phyloP scores from a whole-genome alignment of 1,284 basidiomycete species.

The Heterobasidion parviporum region DNA sequence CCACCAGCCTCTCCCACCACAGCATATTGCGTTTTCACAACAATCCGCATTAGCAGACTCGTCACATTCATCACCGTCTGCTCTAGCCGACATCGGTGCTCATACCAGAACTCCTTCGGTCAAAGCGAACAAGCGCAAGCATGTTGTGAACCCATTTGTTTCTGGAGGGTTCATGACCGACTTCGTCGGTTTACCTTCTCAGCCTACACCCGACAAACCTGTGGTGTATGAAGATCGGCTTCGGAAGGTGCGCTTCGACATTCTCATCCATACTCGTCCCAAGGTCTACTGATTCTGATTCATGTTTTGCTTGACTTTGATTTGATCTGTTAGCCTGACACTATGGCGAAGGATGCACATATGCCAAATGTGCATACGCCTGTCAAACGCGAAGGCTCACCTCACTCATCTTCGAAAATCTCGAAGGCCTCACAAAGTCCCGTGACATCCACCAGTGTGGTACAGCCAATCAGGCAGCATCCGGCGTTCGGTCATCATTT shows the following conservation, averaged over 20 bases:
- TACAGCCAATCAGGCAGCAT: no score
- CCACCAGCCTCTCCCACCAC: not conserved
- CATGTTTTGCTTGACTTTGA: not conserved
- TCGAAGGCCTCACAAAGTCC: not conserved
- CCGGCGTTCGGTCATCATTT: no score
- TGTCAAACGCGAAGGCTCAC: not conserved
- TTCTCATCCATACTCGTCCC: not conserved
- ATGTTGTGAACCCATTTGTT: slow-evolving; percentile 35
- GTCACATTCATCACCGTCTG: not conserved
- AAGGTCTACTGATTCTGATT: not conserved
- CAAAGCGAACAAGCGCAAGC: slow-evolving; percentile 14
- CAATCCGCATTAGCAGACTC: not conserved
- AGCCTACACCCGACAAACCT: slow-evolving; percentile 12
- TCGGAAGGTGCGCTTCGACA: not conserved
- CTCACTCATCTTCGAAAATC: not conserved
- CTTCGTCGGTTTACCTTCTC: slow-evolving; percentile 26
- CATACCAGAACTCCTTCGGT: not conserved
- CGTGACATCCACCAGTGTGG: not conserved
- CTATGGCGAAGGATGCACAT: not conserved
- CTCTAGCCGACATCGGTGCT: slow-evolving; percentile 1
- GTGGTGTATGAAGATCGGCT: not conserved
- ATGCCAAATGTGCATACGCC: not conserved
- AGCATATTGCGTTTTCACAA: not conserved
- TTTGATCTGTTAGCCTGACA: not conserved
- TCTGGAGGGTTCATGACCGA: slow-evolving; percentile 42